phyloP scores from a whole-genome alignment of 805 yeast species.

The Metschnikowia arizonensis region DNA sequence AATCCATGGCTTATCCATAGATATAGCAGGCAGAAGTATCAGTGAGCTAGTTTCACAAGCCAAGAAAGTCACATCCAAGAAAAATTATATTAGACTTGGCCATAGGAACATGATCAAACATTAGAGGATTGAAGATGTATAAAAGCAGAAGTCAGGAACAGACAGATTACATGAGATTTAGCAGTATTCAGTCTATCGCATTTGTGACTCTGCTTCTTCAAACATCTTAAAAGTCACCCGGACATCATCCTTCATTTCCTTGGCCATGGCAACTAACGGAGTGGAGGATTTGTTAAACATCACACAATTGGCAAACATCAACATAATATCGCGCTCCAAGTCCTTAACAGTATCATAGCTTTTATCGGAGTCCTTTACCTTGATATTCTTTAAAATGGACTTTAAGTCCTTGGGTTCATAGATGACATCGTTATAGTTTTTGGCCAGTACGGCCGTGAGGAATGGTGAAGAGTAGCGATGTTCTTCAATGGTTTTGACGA shows the following conservation, averaged over 20 bases:
- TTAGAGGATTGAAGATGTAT: too few species aligned
- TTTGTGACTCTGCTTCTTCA: conserved; percentile 45
- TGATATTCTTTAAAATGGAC: conserved; percentile 53
- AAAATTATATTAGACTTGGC: too few species aligned
- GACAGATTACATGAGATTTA: too few species aligned
- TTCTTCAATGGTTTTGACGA: conserved; percentile 61
- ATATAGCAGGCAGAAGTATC: too few species aligned
- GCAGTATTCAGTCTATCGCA: conserved; percentile 1
- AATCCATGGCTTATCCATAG: too few species aligned
- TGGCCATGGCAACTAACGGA: conserved; percentile 57
- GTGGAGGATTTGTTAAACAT: conserved; percentile 72
- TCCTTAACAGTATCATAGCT: conserved; percentile 53
- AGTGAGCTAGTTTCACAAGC: too few species aligned
- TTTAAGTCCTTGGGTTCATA: conserved; percentile 66
- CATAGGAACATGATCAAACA: too few species aligned
- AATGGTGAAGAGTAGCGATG: conserved; percentile 74
- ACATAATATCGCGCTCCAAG: conserved; percentile 62
- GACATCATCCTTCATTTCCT: conserved; percentile 68
- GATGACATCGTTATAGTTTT: conserved; percentile 59
- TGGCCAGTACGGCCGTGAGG: conserved; percentile 69
- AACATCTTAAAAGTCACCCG: conserved; percentile 54
- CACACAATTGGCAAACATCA: conserved; percentile 80
- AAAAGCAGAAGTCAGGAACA: too few species aligned
- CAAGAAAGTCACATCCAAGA: too few species aligned
- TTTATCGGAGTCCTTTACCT: conserved; percentile 34